These are phyloP conservation scores for Gentiana dahurica DNA, from an alignment of 257 asterid species.

Conservation along the genomic window DNA sequence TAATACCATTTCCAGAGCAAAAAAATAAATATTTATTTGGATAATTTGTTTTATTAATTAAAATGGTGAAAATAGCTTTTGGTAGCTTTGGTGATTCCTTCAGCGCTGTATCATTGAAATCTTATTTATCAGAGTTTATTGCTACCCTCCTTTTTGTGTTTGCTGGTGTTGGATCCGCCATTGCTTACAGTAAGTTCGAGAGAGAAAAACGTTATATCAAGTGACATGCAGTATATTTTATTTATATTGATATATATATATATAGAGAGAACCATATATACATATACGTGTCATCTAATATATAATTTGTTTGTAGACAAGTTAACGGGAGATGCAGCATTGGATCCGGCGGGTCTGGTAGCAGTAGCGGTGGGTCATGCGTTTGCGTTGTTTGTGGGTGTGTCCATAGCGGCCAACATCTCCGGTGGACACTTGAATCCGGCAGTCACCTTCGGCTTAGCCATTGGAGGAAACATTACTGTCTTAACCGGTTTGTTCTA, in stretches of 20 bases:
- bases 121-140: constrained; percentile 55
- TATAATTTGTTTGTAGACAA: constrained; percentile 23
- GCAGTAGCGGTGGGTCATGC: constrained; percentile 77
- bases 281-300: too few relatives aligned
- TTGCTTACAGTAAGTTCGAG: constrained; percentile 42
- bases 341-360: constrained; percentile 54
- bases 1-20: background rate
- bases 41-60: background rate
- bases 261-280: too few relatives aligned
- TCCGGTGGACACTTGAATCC: constrained; percentile 85
- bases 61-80: constrained; percentile 57
- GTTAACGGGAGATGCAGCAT: constrained; percentile 36
- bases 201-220: too few relatives aligned
- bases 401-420: constrained; percentile 59
- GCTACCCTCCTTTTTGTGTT: constrained; percentile 67
- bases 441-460: constrained; percentile 72
- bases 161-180: constrained; percentile 88
- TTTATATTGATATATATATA: background rate
- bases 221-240: background rate
- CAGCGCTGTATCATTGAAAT: constrained; percentile 32
- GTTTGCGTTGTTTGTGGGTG: constrained; percentile 64
- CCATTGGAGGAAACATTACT: constrained; percentile 71
- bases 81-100: constrained; percentile 69
- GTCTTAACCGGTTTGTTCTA: constrained; percentile 56
- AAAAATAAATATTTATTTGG: background rate